phyloP scores from a whole-genome alignment of 441 rosid species.

The Syzygium malaccense region DNA sequence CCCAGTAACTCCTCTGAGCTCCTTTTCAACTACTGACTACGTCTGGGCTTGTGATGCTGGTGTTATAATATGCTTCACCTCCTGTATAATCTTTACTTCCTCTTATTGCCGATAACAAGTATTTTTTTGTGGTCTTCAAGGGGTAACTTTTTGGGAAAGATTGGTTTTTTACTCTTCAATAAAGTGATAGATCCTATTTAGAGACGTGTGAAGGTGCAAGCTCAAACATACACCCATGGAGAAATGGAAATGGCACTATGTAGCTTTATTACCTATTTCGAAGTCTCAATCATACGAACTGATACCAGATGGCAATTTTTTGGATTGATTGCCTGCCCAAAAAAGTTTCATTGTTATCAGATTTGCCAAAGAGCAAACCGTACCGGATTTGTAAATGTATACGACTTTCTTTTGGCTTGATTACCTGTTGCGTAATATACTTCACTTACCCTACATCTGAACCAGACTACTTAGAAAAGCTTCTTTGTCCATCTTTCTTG shows the following conservation, averaged over 20 bases:
- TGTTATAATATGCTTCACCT: slow-evolving; percentile 75
- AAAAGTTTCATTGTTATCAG: neutral
- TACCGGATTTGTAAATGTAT: neutral
- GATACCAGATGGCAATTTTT: neutral
- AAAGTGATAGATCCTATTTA: neutral
- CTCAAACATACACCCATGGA: neutral
- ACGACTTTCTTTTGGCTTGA: neutral
- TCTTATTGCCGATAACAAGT: neutral
- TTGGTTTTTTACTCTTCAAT: neutral
- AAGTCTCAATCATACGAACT: neutral
- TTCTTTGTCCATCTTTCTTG: neutral
- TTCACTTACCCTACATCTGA: neutral
- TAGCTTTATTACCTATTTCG: neutral
- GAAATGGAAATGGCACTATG: neutral
- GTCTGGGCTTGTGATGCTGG: slow-evolving; percentile 70
- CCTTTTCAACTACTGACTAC: slow-evolving; percentile 15
- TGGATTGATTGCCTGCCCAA: neutral
- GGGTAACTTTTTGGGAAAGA: neutral
- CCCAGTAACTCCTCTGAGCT: neutral
- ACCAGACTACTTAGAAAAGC: neutral
- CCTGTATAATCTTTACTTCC: slow-evolving; percentile 25
- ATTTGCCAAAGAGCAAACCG: neutral
- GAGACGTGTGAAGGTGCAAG: neutral
- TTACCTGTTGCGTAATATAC: neutral
- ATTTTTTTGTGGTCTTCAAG: neutral